phyloP scores from a whole-genome alignment of 345 rosid species.

The Pistacia vera region DNA sequence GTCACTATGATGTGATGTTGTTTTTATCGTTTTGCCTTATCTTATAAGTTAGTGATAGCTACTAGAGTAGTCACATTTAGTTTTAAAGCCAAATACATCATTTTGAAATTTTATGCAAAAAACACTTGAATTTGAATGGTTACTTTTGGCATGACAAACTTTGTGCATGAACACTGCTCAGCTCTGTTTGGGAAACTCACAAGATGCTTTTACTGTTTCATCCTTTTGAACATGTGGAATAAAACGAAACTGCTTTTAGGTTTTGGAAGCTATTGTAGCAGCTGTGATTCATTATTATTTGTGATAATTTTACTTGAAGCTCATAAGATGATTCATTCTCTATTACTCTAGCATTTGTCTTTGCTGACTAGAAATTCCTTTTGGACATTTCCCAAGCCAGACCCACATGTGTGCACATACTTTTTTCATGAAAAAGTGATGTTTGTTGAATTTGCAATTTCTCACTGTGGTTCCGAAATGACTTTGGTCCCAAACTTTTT shows the following conservation, averaged over 20 bases:
- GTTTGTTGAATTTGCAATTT: constrained; percentile 17
- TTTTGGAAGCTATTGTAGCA: not conserved
- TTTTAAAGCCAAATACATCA: not conserved
- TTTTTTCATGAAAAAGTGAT: constrained; percentile 17
- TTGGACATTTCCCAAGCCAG: constrained; percentile 20
- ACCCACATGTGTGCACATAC: constrained; percentile 21
- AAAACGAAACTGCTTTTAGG: not conserved
- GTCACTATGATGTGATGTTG: constrained; percentile 3
- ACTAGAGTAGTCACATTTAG: not conserved
- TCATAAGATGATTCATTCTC: not conserved
- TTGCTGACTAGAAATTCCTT: constrained; percentile 13
- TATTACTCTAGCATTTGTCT: constrained; percentile 2
- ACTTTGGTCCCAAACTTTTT: constrained; percentile 8
- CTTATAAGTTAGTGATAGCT: not conserved
- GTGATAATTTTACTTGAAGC: not conserved
- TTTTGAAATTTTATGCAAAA: not conserved
- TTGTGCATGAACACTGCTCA: not conserved
- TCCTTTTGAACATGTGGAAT: constrained; percentile 6
- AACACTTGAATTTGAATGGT: not conserved
- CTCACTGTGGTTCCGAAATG: not conserved
- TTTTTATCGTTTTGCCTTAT: not conserved
- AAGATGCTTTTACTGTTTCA: not conserved
- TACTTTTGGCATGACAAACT: not conserved
- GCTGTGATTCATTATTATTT: not conserved
- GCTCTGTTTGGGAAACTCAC: not conserved